phyloP scores from a whole-genome alignment of 805 yeast species.

The Saccharomyces jurei region DNA sequence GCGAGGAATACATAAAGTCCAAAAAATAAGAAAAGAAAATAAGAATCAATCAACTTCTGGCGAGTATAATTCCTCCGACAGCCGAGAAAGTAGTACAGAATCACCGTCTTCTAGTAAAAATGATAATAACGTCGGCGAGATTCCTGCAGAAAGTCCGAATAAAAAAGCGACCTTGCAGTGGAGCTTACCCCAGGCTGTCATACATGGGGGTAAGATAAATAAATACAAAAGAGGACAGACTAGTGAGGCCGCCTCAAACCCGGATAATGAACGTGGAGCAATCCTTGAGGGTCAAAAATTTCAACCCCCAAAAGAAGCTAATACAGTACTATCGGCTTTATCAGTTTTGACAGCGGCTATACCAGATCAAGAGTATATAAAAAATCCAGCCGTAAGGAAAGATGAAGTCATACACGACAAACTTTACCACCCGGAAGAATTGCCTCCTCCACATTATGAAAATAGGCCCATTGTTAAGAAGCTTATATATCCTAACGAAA shows the following conservation, averaged over 20 bases:
- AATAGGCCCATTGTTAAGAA: slow-evolving; percentile 22
- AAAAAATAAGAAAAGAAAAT: slow-evolving; percentile 24
- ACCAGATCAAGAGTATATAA: slow-evolving; percentile 60
- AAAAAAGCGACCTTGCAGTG: slow-evolving; percentile 24
- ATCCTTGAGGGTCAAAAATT: slow-evolving; percentile 17
- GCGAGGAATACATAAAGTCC: slow-evolving; percentile 55
- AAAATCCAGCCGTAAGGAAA: slow-evolving; percentile 57
- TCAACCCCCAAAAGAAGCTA: slow-evolving; percentile 58
- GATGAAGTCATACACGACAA: slow-evolving; percentile 76
- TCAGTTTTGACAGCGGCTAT: slow-evolving; percentile 71
- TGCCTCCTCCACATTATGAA: slow-evolving; percentile 47
- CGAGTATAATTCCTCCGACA: background rate
- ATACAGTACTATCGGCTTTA: slow-evolving; percentile 71
- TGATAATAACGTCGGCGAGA: slow-evolving; percentile 11
- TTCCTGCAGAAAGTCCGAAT: slow-evolving; percentile 23
- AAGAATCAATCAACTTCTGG: background rate
- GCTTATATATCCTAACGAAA: slow-evolving; percentile 27
- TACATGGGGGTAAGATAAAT: slow-evolving; percentile 14
- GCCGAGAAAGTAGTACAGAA: slow-evolving; percentile 1
- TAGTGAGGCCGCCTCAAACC: slow-evolving; percentile 7
- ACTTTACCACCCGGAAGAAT: slow-evolving; percentile 53
- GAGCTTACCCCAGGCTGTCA: slow-evolving; percentile 19
- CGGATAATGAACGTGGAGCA: slow-evolving; percentile 1
- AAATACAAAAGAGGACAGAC: slow-evolving; percentile 24
- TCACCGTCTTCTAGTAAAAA: background rate